Evolutionary conservation across 176 grass and related monocot species (phyloP).

Genomic region (Guadua angustifolia): DNA sequence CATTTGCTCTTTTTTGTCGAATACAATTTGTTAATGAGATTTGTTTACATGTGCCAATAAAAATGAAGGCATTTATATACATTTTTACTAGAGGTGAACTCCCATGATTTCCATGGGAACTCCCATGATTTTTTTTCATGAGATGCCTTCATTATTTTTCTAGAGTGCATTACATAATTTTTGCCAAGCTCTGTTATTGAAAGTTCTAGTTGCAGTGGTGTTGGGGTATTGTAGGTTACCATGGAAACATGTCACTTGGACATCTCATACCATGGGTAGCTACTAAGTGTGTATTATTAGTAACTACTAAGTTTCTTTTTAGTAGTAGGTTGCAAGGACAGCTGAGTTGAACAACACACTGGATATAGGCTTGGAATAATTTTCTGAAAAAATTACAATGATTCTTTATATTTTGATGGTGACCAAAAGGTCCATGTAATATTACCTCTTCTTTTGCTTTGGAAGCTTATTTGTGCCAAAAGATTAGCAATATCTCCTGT

Average conservation of each 20-base stretch:
- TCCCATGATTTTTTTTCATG: too few relatives aligned
- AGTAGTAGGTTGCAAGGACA: slow-evolving; percentile 34
- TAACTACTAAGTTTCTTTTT: neutral
- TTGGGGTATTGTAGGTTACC: neutral
- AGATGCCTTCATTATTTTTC: too few relatives aligned
- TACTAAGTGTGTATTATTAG: slow-evolving; percentile 23
- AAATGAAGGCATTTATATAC: neutral
- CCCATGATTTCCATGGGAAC: too few relatives aligned
- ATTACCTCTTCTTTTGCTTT: neutral
- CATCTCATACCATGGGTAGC: neutral
- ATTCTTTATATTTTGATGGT: slow-evolving; percentile 10
- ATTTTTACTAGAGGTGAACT: neutral
- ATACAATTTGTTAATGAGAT: neutral
- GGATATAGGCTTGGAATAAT: neutral
- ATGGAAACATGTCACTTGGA: slow-evolving; percentile 17
- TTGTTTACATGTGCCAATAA: neutral
- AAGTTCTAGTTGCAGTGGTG: neutral
- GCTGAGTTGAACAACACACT: neutral
- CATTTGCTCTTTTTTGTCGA: neutral
- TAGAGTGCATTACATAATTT: neutral
- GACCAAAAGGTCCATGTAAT: slow-evolving; percentile 27
- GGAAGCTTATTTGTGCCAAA: slow-evolving; percentile 5
- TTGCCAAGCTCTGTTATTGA: neutral
- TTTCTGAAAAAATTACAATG: neutral
- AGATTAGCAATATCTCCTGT: slow-evolving; percentile 24